Base-by-base conservation (phyloP, 2,329 filamentous ascomycete genomes). In the Botrytis tulipae region DNA sequence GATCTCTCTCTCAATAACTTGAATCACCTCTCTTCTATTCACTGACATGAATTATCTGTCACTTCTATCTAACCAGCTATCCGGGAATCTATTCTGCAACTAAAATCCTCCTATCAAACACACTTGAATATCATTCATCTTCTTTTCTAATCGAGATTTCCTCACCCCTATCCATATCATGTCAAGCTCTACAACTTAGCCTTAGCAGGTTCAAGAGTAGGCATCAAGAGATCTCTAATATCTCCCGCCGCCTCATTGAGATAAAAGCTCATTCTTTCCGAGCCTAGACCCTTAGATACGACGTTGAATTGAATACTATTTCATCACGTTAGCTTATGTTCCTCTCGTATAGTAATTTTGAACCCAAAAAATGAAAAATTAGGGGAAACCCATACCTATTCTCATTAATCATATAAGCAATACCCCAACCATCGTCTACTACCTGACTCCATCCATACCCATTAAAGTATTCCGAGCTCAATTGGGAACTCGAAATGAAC, bases 391-490 rank as follows among this genome's bases (percentile, higher is more conserved):
- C 86, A 83, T 82, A 93, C 92, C 90, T 95, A 84, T 98, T 97
- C 87, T 98, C 95, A 82, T 99, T 99, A 83, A 99, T 98, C 96
- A 99, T 99, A 83, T 99, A 99, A 57, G 96, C 96, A 81, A 99
- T 97, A 77, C 96, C 96, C 84, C 96, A 99, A 44, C 96, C 96
- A 75, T 92, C 93, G 80, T 98, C 95, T 72, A 98, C 92, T 70
- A 99, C 96, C 86, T 99, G 95, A 81, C 93, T 96, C 96, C 96
- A 99, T 63, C 96, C 96, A 83, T 99, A 99, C 37, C 97, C 96
- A 82, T 99, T 99, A 85, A 98, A 99, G 87, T 93, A 98, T 86
- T 99, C 97, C 48, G 92, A 95, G 84, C 92, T 96, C 82, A 99
- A 86, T 85, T 99, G 97, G 75, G 90, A 94, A 42, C 91, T 94